These are phyloP conservation scores for Castanea mollissima DNA, from an alignment of 306 rosid species.

Conservation along the genomic window DNA sequence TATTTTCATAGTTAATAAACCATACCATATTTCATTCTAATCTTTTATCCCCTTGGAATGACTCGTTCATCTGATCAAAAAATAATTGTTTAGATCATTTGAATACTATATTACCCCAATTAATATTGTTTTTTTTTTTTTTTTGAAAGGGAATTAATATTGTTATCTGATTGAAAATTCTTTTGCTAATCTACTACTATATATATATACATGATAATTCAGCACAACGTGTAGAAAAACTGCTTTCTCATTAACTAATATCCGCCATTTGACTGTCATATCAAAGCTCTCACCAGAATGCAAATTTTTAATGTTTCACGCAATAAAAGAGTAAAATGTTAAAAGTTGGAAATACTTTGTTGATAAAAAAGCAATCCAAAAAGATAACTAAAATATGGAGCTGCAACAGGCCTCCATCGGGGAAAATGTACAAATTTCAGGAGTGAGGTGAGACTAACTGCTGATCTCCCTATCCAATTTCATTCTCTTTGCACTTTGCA, in stretches of 20 bases:
- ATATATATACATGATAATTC: neutral
- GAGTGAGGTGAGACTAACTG: constrained; percentile 36
- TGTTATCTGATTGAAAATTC: too few species aligned
- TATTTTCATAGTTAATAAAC: too few species aligned
- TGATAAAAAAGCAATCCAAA: constrained; percentile 23
- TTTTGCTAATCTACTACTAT: too few species aligned
- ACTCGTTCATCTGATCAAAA: too few species aligned
- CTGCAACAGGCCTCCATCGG: constrained; percentile 22
- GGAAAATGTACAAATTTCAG: constrained; percentile 37
- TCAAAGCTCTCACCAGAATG: constrained; percentile 10
- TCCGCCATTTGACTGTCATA: constrained; percentile 16
- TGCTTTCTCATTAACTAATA: neutral
- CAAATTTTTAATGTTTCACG: neutral
- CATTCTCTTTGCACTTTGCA: constrained; percentile 65
- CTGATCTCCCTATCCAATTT: constrained; percentile 83
- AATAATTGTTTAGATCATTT: too few species aligned
- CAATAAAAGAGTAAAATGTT: constrained; percentile 5
- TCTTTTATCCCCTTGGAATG: too few species aligned
- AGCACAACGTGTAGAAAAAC: neutral
- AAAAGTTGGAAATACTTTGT: constrained; percentile 13
- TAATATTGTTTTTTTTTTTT: too few species aligned
- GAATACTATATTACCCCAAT: too few species aligned
- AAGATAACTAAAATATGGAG: constrained; percentile 21
- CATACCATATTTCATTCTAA: too few species aligned
- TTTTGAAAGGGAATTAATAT: too few species aligned